A percentile compares a stretch with the other conserved stretches of the same genome.
Evolutionary conservation across 2,329 filamentous ascomycete species (phyloP).

Genomic region (Colletotrichum cuscutae): DNA sequence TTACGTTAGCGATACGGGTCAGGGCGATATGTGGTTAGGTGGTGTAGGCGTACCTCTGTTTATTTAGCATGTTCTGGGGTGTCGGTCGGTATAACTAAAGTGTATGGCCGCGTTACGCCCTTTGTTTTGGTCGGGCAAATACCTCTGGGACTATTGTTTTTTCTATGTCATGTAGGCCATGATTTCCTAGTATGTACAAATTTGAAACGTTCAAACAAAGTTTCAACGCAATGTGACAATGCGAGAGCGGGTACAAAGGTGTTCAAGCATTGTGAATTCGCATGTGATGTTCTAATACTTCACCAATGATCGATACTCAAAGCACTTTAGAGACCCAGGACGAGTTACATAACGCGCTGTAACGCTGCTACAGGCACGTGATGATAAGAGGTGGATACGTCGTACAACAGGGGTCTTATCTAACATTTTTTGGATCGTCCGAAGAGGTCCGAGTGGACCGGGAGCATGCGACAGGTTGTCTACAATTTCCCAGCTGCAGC

Average conservation of each 20-base stretch:
- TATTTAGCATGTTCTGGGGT: constrained; percentile 31
- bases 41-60: constrained; percentile 45
- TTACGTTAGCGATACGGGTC: constrained; percentile 15
- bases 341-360: neutral
- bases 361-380: neutral
- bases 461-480: constrained; percentile 22
- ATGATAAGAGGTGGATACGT: neutral
- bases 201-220: constrained; percentile 38
- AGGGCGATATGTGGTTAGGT: constrained; percentile 35
- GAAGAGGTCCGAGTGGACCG: constrained; percentile 7
- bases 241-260: neutral
- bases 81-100: constrained; percentile 31
- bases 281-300: neutral
- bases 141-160: constrained; percentile 37
- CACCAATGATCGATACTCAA: neutral
- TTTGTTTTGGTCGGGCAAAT: constrained; percentile 33
- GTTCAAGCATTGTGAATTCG: neutral
- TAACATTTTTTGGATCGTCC: constrained; percentile 13
- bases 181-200: constrained; percentile 47
- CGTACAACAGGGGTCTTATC: constrained; percentile 5
- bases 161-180: constrained; percentile 39
- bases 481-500: constrained; percentile 12
- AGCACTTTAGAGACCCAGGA: no score
- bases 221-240: neutral
- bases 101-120: constrained; percentile 25